Conservation (phyloP, 2,329 filamentous ascomycete genomes). For the Parafenestella ontariensis region DNA sequence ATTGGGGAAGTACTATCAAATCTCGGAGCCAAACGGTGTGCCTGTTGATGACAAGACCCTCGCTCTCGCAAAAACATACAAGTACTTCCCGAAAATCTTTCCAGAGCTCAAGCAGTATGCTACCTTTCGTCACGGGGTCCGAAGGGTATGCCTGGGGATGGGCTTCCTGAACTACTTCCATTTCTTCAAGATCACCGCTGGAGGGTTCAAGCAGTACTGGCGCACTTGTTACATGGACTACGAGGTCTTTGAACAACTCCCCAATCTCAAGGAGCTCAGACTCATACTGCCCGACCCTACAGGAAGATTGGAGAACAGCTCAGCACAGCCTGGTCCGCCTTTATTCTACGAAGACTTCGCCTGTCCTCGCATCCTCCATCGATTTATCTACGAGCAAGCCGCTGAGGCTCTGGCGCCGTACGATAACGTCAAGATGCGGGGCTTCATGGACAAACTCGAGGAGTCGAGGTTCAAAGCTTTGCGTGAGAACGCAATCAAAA, state of each 20-base stretch:
- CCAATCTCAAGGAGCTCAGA: slow-evolving; percentile 25
- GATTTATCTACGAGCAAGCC: slow-evolving; percentile 33
- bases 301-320: slow-evolving; percentile 10
- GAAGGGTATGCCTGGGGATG: slow-evolving; percentile 27
- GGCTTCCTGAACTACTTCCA: slow-evolving; percentile 25
- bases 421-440: slow-evolving; percentile 10
- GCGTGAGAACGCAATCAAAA: not conserved
- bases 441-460: slow-evolving; percentile 33
- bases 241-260: slow-evolving; percentile 29
- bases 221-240: slow-evolving; percentile 5
- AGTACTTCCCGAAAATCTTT: slow-evolving; percentile 24
- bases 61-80: slow-evolving; percentile 19
- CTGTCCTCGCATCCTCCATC: slow-evolving; percentile 32
- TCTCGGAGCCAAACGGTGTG: slow-evolving; percentile 15
- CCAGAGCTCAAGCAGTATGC: slow-evolving; percentile 32
- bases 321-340: slow-evolving; percentile 2
- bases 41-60: slow-evolving; percentile 5
- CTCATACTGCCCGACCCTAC: slow-evolving; percentile 23
- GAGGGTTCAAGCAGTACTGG: slow-evolving; percentile 15
- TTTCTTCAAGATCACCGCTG: slow-evolving; percentile 36
- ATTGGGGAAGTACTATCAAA: slow-evolving; percentile 21
- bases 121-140: slow-evolving; percentile 34
- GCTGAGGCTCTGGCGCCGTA: slow-evolving; percentile 22
- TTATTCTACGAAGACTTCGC: slow-evolving; percentile 26
- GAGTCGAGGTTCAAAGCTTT: slow-evolving; percentile 9